Base-by-base conservation (phyloP, 108 stramenopile genomes). In the Epithemia pelagica region DNA sequence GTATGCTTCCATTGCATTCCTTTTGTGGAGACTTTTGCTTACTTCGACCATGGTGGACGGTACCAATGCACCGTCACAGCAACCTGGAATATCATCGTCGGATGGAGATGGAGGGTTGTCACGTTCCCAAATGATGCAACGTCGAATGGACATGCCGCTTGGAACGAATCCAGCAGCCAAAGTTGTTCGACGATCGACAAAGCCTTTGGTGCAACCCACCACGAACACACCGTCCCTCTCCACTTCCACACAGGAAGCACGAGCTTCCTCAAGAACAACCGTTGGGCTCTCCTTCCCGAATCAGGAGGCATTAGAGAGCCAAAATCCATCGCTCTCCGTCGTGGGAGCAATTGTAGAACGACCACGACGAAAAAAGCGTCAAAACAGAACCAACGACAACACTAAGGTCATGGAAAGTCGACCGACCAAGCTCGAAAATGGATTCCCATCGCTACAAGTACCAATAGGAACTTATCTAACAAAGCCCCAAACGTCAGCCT, bases 131-230 rank as follows among this genome's bases (percentile, higher is more conserved):
- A 57, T 52, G 58, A 63, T 86, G 32, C 81, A 72, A 37, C 72
- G 75, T 30, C 78, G 83, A 52, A 78, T 84, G 75, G 85, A 86
- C 30, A 60, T 86, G 71, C 80, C 71, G 30, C 70, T 81, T 61
- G 89, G 85, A n/a, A 82, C 79, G 53, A 30, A 28, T 46, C 89
- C 89, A 20, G 74, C 89, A 20, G 89, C 89, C 0, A 72, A 29
- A 55, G 83, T 91, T 0, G 70, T 86, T 52, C 78, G 89, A 54
- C 58, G 74, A 31, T 7, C 31, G 19, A 32, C 28, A 19, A 10
- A 20, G 27, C 22, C 18, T 31, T 32, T 32, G 10, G 30, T 15
- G 10, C 30, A 62, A 31, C n/a, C n/a, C n/a, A n/a, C n/a, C n/a
- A n/a, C n/a, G n/a, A n/a, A n/a, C n/a, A n/a, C n/a, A n/a, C n/a